Conservation (phyloP, 345 rosid genomes). For the Eucalyptus virginea region DNA sequence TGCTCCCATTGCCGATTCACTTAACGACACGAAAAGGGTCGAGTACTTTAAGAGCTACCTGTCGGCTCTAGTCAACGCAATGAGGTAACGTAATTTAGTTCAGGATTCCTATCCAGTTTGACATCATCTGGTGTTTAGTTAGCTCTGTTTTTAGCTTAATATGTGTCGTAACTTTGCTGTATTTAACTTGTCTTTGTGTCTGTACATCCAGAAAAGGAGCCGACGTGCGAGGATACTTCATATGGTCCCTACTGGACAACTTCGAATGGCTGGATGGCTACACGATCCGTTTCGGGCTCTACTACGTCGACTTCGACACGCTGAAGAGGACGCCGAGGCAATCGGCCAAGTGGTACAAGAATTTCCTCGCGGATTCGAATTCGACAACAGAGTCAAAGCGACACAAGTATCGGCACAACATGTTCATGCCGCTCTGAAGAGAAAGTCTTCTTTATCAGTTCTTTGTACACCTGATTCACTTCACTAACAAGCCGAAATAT, state of each 20-base stretch:
- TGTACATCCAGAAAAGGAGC: not conserved
- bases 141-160: not conserved
- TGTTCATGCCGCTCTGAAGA: not conserved
- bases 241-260: slow-evolving; percentile 3
- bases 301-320: not conserved
- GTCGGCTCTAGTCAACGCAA: not conserved
- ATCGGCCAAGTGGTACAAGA: not conserved
- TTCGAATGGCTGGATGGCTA: not conserved
- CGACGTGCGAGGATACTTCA: slow-evolving; percentile 1
- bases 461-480: not conserved
- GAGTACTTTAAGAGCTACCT: not conserved
- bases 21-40: not conserved
- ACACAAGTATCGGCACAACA: not conserved
- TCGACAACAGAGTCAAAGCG: not conserved
- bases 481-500: not conserved
- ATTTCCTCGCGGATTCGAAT: not conserved
- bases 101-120: not conserved
- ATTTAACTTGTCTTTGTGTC: not conserved
- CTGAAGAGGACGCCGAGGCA: not conserved
- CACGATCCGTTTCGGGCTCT: not conserved
- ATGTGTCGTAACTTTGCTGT: not conserved
- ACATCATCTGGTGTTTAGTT: not conserved
- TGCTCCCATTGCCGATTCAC: not conserved
- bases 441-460: not conserved
- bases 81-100: not conserved